These are phyloP conservation scores for Yarrowia sp. DNA, from an alignment of 805 yeast genomes.

Conservation along the genomic window DNA sequence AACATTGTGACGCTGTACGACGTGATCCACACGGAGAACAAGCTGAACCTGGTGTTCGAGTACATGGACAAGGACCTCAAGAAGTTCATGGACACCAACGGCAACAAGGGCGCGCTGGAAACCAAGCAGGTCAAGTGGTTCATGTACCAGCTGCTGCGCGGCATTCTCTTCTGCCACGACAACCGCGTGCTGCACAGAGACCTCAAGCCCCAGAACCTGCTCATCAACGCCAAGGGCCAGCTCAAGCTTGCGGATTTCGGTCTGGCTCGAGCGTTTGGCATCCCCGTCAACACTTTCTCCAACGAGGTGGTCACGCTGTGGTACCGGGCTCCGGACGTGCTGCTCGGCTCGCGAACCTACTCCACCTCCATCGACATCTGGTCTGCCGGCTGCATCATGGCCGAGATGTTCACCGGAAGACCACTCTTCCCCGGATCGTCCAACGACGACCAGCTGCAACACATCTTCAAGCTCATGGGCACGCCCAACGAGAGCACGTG, in stretches of 20 bases:
- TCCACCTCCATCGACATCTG: slow-evolving; percentile 97
- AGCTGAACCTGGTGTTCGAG: slow-evolving; percentile 89
- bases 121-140: slow-evolving; percentile 87
- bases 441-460: slow-evolving; percentile 90
- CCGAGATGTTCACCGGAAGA: slow-evolving; percentile 98
- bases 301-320: slow-evolving; percentile 97
- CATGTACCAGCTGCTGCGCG: slow-evolving; percentile 87
- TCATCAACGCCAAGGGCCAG: slow-evolving; percentile 94
- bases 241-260: slow-evolving; percentile 92
- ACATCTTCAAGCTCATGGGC: slow-evolving; percentile 90
- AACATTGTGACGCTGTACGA: slow-evolving; percentile 89
- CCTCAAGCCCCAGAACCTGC: slow-evolving; percentile 91
- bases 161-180: slow-evolving; percentile 89
- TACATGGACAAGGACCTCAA: slow-evolving; percentile 91
- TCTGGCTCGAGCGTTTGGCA: slow-evolving; percentile 94
- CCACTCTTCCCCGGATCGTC: slow-evolving; percentile 96
- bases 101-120: slow-evolving; percentile 86
- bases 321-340: slow-evolving; percentile 97
- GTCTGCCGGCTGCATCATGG: slow-evolving; percentile 98
- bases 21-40: slow-evolving; percentile 92
- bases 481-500: slow-evolving; percentile 94
- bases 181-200: slow-evolving; percentile 94
- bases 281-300: slow-evolving; percentile 92
- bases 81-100: slow-evolving; percentile 94
- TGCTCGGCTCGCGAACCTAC: slow-evolving; percentile 91